Evolutionary conservation across 1,284 basidiomycete species (phyloP).

Genomic region (Agaricales sp.): DNA sequence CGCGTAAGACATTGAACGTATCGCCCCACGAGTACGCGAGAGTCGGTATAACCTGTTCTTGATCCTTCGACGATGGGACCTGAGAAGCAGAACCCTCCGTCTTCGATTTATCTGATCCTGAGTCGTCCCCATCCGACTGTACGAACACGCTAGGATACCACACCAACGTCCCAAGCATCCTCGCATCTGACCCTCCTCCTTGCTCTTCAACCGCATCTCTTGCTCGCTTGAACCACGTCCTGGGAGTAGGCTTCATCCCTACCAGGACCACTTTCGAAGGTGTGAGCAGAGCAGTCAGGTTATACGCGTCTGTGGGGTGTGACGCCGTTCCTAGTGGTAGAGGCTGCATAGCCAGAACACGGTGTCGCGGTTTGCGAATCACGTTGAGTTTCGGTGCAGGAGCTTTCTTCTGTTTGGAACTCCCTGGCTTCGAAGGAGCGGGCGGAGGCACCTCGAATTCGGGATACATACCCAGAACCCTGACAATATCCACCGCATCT

Average conservation of each 20-base stretch:
- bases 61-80: conserved; percentile 15
- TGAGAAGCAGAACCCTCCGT: conserved; percentile 17
- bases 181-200: conserved; percentile 30
- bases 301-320: conserved; percentile 78
- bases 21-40: conserved; percentile 81
- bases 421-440: neutral
- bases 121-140: neutral
- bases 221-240: conserved; percentile 85
- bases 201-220: conserved; percentile 42
- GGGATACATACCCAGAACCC: conserved; percentile 89
- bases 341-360: conserved; percentile 71
- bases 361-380: conserved; percentile 38
- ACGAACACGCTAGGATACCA: conserved; percentile 64
- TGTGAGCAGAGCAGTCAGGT: conserved; percentile 82
- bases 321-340: conserved; percentile 72
- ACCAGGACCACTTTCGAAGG: conserved; percentile 88
- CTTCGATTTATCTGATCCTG: conserved; percentile 12
- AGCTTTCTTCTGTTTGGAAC: neutral
- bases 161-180: conserved; percentile 40
- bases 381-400: neutral
- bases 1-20: conserved; percentile 50
- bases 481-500: conserved; percentile 88
- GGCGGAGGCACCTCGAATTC: conserved; percentile 27
- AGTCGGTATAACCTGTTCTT: conserved; percentile 36
- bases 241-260: conserved; percentile 83